Conservation (phyloP, 176 grass and related monocot species). For the Chloris gayana region DNA sequence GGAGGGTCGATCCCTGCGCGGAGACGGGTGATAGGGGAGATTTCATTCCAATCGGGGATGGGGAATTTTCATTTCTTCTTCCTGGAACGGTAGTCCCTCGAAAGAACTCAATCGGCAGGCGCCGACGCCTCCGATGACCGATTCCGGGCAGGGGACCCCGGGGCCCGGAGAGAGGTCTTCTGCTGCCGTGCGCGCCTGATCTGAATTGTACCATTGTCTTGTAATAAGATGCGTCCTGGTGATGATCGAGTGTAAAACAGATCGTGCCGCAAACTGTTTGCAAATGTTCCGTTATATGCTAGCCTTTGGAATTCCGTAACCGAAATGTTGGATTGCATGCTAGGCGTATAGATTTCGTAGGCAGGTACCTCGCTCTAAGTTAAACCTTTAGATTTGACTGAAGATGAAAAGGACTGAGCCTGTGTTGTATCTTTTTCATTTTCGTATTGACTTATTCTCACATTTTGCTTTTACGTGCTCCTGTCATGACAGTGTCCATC, state of each 20-base stretch:
- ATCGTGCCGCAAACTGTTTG: background rate
- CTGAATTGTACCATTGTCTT: background rate
- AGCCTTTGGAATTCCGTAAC: background rate
- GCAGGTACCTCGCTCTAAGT: background rate
- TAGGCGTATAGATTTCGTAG: background rate
- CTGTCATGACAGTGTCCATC: conserved; percentile 30
- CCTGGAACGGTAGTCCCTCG: background rate
- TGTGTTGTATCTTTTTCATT: background rate
- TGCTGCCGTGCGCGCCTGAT: background rate
- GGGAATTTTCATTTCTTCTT: background rate
- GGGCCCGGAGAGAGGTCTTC: too few species aligned
- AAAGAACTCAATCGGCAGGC: background rate
- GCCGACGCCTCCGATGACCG: background rate
- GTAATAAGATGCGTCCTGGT: background rate
- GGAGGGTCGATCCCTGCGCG: background rate
- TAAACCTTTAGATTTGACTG: background rate
- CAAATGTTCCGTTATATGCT: background rate
- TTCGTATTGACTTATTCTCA: background rate
- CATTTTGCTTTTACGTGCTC: background rate
- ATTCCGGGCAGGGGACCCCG: background rate
- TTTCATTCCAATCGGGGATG: background rate
- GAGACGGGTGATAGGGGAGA: too few species aligned
- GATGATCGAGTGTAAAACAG: background rate
- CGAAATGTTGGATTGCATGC: background rate
- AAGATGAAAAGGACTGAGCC: background rate